Evolutionary conservation across 768 basidiomycete genomes (phyloP).

Genomic region (Baorangia bicolor): DNA sequence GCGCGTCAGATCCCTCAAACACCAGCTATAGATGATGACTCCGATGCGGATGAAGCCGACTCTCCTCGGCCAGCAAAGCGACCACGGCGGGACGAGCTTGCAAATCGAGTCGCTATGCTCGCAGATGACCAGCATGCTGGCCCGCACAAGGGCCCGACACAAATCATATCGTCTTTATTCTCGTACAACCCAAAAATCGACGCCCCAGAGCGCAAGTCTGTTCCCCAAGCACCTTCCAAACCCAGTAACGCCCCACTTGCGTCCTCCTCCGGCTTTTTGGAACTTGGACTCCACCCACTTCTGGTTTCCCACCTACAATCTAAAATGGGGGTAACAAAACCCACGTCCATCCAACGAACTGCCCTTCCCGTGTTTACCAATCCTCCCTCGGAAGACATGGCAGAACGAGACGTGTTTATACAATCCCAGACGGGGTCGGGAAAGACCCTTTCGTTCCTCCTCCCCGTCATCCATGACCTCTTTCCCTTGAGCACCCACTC

Average conservation of each 20-base stretch:
- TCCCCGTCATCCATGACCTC: conserved; percentile 94
- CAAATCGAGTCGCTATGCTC: conserved; percentile 15
- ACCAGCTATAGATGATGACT: conserved; percentile 17
- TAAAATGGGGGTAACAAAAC: conserved; percentile 82
- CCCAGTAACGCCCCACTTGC: conserved; percentile 85
- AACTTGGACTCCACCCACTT: conserved; percentile 81
- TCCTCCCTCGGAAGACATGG: conserved; percentile 35
- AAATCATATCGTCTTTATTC: conserved; percentile 88
- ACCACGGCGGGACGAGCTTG: conserved; percentile 32
- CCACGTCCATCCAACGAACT: conserved; percentile 87
- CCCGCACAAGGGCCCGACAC: conserved; percentile 38
- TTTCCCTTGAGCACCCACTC: conserved; percentile 86
- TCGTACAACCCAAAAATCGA: conserved; percentile 75
- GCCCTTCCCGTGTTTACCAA: conserved; percentile 62
- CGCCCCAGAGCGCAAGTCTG: conserved; percentile 31
- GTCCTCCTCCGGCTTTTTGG: conserved; percentile 75
- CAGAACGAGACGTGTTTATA: conserved; percentile 78
- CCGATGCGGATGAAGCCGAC: conserved; percentile 15
- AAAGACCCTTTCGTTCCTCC: conserved; percentile 90
- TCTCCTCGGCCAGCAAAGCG: conserved; percentile 48
- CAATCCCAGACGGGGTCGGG: conserved; percentile 98
- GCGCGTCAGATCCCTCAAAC: conserved; percentile 19
- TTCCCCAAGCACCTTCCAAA: conserved; percentile 30
- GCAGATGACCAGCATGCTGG: conserved; percentile 19
- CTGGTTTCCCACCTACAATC: conserved; percentile 70